Base-by-base conservation (phyloP, 1,284 basidiomycete genomes). In the Tylopilus sp. region DNA sequence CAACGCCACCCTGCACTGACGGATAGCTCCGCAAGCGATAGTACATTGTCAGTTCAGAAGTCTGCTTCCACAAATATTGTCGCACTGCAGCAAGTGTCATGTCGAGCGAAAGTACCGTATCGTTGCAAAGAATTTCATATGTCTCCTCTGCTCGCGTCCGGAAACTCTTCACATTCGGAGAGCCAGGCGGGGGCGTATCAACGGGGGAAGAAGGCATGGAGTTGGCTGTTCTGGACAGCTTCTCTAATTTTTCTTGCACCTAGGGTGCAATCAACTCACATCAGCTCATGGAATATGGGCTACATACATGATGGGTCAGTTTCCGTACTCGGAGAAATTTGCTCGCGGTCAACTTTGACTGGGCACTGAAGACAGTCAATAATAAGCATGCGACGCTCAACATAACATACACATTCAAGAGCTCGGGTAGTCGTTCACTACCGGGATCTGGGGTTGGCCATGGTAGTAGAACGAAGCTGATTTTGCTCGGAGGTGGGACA, bases 41-140 rank as follows among this genome's bases (percentile, higher is more conserved):
- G 63, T 87, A 76, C 76, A 97, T 82, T 41, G 83, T 76, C 54
- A 97, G 73, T 68, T 97, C 94, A 11, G 75, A 77, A n/a, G 80
- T 74, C 55, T 86, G 84, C 60, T 81, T 78, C 92, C 92, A 92
- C 49, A 93, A 77, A 61, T 84, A 96, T 67, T 93, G 90, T 54
- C 89, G 81, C 46, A 94, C 86, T 26, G 87, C 87, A 4, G 89
- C 94, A 29, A 98, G 77, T 12, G 91, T 96, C 82, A 95, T 91
- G 51, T 87, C 81, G 25, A 88, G 72, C 23, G 92, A 87, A 26
- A 98, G 74, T 11, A 90, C 72, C 28, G 78, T 72, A 55, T 91
- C 86, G 59, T 90, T 92, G 68, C 93, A 97, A 31, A 96, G 66
- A 37, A 98, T 82, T 71, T 98, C 93, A 63, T 94, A 87, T 35